These are phyloP conservation scores for Ogataea zsoltii DNA, from an alignment of 805 yeast genomes.

Conservation along the genomic window DNA sequence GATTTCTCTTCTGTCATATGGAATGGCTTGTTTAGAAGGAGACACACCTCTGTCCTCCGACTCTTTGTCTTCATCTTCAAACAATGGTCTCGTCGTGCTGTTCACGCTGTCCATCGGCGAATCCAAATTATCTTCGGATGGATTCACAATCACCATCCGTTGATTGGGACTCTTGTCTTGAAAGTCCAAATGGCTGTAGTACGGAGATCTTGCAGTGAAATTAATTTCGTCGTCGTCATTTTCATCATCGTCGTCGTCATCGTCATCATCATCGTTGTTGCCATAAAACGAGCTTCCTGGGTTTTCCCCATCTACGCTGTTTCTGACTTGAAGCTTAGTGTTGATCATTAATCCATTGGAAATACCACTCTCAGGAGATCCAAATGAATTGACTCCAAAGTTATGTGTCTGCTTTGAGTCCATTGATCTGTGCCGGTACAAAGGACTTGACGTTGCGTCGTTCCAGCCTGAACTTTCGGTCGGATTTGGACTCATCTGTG, in stretches of 20 bases:
- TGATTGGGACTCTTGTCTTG: conserved; percentile 15
- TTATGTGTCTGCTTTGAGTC: conserved; percentile 7
- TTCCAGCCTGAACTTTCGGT: background rate
- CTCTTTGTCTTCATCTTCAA: conserved; percentile 2
- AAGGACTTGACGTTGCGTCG: conserved; percentile 11
- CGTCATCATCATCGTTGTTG: conserved; percentile 18
- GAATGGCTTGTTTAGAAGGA: conserved; percentile 2
- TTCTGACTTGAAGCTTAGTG: conserved; percentile 4
- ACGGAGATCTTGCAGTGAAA: conserved; percentile 38
- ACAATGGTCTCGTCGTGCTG: conserved; percentile 7
- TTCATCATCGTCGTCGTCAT: conserved; percentile 20
- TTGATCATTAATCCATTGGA: conserved; percentile 4
- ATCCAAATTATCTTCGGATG: conserved; percentile 13
- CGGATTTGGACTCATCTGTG: background rate
- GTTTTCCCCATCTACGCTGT: conserved; percentile 15
- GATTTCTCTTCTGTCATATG: conserved; percentile 42
- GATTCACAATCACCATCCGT: conserved; percentile 28
- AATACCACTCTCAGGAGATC: background rate
- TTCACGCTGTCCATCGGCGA: conserved; percentile 4
- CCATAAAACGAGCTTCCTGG: conserved; percentile 10
- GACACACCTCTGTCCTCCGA: conserved; percentile 10
- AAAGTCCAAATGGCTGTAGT: conserved; percentile 29
- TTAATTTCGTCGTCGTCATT: conserved; percentile 31
- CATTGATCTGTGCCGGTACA: conserved; percentile 15
- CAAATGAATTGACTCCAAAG: background rate